Evolutionary conservation across 192 early-diverging fungal genomes (phyloP).

Genomic region (Podila clonocystis): DNA sequence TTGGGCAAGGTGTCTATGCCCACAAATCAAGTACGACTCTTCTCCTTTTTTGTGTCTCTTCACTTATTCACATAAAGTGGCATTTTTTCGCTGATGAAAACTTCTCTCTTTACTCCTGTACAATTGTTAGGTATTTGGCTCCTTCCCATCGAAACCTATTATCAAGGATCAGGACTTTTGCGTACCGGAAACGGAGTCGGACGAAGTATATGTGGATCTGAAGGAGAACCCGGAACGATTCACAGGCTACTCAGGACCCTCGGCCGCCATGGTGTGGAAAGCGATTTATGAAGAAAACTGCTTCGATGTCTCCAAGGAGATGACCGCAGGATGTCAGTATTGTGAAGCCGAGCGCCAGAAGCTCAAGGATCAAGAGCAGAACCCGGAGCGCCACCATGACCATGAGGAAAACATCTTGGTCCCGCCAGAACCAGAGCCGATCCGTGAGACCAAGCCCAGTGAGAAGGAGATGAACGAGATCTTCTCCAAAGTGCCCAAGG

Average conservation of each 20-base stretch:
- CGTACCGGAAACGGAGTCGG: constrained; percentile 51
- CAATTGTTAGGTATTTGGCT: constrained; percentile 53
- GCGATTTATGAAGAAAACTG: constrained; percentile 99
- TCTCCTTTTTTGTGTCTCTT: constrained; percentile 42
- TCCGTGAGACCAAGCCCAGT: constrained; percentile 19
- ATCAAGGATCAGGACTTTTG: constrained; percentile 86
- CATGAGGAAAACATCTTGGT: constrained; percentile 22
- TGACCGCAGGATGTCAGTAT: constrained; percentile 55
- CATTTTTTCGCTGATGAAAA: not conserved
- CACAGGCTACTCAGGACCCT: constrained; percentile 94
- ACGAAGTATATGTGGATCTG: constrained; percentile 91
- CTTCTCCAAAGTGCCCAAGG: constrained; percentile 27
- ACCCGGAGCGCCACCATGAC: constrained; percentile 1
- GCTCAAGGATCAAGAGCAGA: constrained; percentile 3
- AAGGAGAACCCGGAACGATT: constrained; percentile 95
- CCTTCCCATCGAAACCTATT: constrained; percentile 44
- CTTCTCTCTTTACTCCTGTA: not conserved
- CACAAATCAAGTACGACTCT: constrained; percentile 11
- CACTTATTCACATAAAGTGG: not conserved
- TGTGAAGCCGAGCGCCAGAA: constrained; percentile 30
- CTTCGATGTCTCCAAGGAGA: constrained; percentile 77
- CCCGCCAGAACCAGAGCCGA: constrained; percentile 43
- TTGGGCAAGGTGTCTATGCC: constrained; percentile 34
- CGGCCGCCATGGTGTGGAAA: constrained; percentile 90
- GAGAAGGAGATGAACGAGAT: constrained; percentile 37